A percentile compares a stretch with the other conserved stretches of the same genome.
phyloP scores from a whole-genome alignment of 805 yeast genomes.

The Candida montana region DNA sequence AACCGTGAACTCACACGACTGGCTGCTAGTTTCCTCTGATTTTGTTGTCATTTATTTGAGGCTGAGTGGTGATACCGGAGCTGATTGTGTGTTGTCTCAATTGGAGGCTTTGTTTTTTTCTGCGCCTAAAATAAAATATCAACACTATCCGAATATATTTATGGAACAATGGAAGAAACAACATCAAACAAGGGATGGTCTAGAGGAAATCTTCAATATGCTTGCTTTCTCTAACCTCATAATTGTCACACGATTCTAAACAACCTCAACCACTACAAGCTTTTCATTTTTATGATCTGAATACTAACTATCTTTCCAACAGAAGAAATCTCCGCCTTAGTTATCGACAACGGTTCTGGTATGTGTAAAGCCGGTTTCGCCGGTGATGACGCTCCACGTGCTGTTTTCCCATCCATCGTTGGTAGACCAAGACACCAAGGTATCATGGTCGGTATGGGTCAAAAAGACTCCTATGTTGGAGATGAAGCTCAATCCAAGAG shows the following conservation, averaged over 20 bases:
- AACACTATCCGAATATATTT: no score
- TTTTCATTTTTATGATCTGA: not conserved
- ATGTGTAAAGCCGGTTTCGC: conserved; percentile 99
- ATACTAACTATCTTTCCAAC: conserved; percentile 18
- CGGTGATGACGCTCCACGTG: conserved; percentile 99
- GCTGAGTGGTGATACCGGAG: conserved; percentile 8
- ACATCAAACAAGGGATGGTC: no score
- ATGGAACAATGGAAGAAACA: no score
- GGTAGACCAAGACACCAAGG: conserved; percentile 99
- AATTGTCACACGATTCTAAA: no score
- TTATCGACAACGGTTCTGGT: conserved; percentile 99
- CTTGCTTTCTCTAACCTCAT: no score
- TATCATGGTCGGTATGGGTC: conserved; percentile 99
- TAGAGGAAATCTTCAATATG: no score
- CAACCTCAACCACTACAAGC: no score
- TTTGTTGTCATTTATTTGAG: not conserved
- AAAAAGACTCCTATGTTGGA: conserved; percentile 99
- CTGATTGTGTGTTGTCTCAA: not conserved
- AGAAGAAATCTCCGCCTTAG: conserved; percentile 35
- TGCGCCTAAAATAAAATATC: not conserved
- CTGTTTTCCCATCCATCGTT: conserved; percentile 99
- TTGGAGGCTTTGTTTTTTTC: not conserved
- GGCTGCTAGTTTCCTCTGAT: not conserved
- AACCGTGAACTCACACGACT: no score
- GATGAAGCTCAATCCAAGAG: conserved; percentile 99